A percentile compares a stretch with the other conserved stretches of the same genome.
These are phyloP conservation scores for Ophiostoma populinum DNA, from an alignment of 2,329 filamentous ascomycete species.

Conservation along the genomic window DNA sequence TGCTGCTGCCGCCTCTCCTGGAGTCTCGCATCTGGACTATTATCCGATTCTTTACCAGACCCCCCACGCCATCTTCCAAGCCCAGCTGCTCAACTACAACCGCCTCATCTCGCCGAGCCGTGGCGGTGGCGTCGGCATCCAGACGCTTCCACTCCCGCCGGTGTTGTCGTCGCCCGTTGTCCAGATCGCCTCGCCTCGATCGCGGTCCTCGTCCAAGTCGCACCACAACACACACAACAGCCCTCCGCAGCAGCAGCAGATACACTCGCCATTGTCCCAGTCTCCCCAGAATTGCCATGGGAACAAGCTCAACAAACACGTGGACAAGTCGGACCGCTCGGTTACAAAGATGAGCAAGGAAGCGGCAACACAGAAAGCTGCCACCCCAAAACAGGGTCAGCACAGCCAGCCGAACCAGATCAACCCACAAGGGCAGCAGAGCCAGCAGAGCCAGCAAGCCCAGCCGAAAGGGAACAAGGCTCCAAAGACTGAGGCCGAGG, in stretches of 20 bases:
- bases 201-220: constrained; percentile 42
- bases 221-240: constrained; percentile 20
- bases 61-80: constrained; percentile 41
- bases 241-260: constrained; percentile 4
- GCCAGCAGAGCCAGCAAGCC: neutral
- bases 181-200: constrained; percentile 34
- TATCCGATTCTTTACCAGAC: constrained; percentile 41
- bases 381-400: constrained; percentile 13
- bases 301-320: constrained; percentile 40
- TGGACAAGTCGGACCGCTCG: constrained; percentile 43
- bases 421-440: constrained; percentile 2
- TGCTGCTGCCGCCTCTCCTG: constrained; percentile 4
- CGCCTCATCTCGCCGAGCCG: constrained; percentile 42
- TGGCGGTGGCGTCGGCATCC: constrained; percentile 33
- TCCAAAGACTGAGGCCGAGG: too few relatives aligned
- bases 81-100: constrained; percentile 48
- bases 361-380: constrained; percentile 24
- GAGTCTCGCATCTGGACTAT: constrained; percentile 26
- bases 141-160: constrained; percentile 36
- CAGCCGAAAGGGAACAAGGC: too few relatives aligned
- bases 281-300: constrained; percentile 36
- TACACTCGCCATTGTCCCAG: constrained; percentile 4
- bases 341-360: constrained; percentile 42
- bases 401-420: too few relatives aligned
- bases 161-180: constrained; percentile 37